phyloP scores from a whole-genome alignment of 805 yeast genomes.

The Candida xiaguanensis region DNA sequence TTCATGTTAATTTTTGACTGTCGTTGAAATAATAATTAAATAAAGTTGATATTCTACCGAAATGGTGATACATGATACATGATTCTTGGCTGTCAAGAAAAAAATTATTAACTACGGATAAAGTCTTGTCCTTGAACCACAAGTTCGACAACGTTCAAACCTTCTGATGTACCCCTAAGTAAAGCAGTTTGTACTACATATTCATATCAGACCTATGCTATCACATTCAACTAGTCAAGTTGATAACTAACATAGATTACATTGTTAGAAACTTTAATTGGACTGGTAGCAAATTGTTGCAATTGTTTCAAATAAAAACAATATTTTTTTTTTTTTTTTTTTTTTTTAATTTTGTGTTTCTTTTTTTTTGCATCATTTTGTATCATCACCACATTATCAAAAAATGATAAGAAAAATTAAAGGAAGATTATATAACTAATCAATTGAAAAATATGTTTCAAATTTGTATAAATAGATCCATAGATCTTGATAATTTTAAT shows the following conservation, averaged over 20 bases:
- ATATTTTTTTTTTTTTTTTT: neutral
- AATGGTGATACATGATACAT: neutral
- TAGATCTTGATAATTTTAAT: neutral
- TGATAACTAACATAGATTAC: too few relatives aligned
- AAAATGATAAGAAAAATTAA: neutral
- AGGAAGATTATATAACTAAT: neutral
- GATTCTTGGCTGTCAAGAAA: constrained; percentile 5
- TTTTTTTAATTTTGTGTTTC: neutral
- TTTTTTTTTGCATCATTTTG: neutral
- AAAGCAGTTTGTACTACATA: too few relatives aligned
- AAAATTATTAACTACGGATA: neutral
- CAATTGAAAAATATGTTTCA: neutral
- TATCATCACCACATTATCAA: neutral
- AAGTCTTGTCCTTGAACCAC: neutral
- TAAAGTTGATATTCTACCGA: neutral
- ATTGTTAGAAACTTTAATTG: too few relatives aligned
- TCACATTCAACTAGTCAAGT: too few relatives aligned
- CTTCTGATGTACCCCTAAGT: too few relatives aligned
- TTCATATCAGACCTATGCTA: too few relatives aligned
- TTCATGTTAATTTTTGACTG: too few relatives aligned
- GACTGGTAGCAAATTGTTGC: neutral
- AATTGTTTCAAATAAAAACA: too few relatives aligned
- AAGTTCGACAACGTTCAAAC: neutral
- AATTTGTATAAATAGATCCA: constrained; percentile 1
- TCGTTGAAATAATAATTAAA: too few relatives aligned